phyloP scores from a whole-genome alignment of 208 protist species.

The Jaenimonas drosophilae region DNA sequence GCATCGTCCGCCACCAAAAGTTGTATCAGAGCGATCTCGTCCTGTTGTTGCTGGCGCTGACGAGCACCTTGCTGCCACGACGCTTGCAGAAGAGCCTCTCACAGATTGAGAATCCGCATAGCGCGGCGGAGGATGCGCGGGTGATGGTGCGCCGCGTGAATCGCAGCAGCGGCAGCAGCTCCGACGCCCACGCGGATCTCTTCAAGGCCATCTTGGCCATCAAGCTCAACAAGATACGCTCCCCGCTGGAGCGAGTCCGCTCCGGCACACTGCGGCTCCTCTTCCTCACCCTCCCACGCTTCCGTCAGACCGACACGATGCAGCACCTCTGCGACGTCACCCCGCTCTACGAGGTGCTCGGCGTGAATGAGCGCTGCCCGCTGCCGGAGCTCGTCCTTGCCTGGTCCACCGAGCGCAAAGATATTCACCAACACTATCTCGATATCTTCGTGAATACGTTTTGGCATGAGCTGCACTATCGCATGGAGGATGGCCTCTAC shows the following conservation, averaged over 20 bases:
- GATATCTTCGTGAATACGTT: constrained; percentile 45
- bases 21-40: constrained; percentile 77
- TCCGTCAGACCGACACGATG: constrained; percentile 8
- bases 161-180: background rate
- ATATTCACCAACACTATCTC: constrained; percentile 10
- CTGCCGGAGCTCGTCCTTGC: constrained; percentile 35
- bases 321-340: constrained; percentile 19
- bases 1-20: constrained; percentile 23
- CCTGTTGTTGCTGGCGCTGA: constrained; percentile 55
- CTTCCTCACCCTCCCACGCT: constrained; percentile 22
- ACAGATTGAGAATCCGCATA: background rate
- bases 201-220: constrained; percentile 32
- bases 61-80: constrained; percentile 19
- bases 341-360: constrained; percentile 51
- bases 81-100: background rate
- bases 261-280: constrained; percentile 33
- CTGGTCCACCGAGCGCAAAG: constrained; percentile 23
- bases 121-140: background rate
- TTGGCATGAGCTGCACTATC: constrained; percentile 47
- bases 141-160: background rate
- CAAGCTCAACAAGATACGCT: constrained; percentile 25
- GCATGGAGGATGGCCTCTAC: constrained; percentile 17
- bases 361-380: constrained; percentile 38
- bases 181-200: constrained; percentile 39
- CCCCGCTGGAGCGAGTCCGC: constrained; percentile 11